Conservation (phyloP, 2,329 filamentous ascomycete species). For the Aspergillus eucalypticola region DNA sequence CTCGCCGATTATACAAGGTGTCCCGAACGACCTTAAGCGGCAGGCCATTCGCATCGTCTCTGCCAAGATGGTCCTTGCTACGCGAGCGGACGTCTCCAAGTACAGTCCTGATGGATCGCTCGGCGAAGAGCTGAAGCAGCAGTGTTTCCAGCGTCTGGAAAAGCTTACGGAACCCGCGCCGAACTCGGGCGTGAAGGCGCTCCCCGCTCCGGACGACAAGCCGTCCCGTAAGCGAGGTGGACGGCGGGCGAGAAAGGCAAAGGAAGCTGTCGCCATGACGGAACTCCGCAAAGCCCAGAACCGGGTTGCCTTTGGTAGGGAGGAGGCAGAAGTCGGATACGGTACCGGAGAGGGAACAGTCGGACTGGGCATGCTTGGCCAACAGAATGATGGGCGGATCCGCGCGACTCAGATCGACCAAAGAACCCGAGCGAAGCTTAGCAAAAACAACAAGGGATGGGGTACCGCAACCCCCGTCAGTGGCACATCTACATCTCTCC, state of each 20-base stretch:
- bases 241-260: conserved; percentile 84
- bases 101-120: conserved; percentile 77
- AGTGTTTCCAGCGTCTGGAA: conserved; percentile 82
- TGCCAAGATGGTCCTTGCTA: conserved; percentile 90
- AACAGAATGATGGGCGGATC: conserved; percentile 82
- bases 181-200: conserved; percentile 81
- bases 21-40: conserved; percentile 82
- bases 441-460: conserved; percentile 96
- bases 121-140: conserved; percentile 77
- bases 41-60: conserved; percentile 95
- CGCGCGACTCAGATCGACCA: conserved; percentile 88
- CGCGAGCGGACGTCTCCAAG: conserved; percentile 84
- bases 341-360: conserved; percentile 80
- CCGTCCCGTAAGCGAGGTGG: conserved; percentile 90
- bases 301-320: conserved; percentile 90
- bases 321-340: conserved; percentile 91
- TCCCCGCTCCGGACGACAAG: conserved; percentile 94
- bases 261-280: conserved; percentile 96
- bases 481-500: conserved; percentile 74
- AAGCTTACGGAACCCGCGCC: conserved; percentile 90
- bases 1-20: conserved; percentile 81
- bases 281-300: conserved; percentile 96
- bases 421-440: conserved; percentile 87
- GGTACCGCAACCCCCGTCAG: conserved; percentile 64
- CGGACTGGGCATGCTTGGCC: conserved; percentile 93